A percentile compares a stretch with the other conserved stretches of the same genome.
Evolutionary conservation across 306 rosid genomes (phyloP).

Genomic region (Vigna angularis): DNA sequence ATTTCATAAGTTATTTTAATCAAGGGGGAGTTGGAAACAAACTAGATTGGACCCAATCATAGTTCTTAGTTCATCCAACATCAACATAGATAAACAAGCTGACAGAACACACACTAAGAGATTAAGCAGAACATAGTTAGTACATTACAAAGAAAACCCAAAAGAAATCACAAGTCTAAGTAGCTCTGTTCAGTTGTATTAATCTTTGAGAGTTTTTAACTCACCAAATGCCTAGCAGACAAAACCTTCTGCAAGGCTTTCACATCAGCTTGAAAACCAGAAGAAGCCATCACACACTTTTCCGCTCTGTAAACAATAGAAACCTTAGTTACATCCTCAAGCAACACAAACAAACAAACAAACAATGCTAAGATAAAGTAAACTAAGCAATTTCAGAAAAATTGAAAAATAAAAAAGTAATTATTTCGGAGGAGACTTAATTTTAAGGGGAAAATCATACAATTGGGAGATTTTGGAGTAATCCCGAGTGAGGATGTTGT

Average conservation of each 20-base stretch:
- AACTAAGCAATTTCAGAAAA: not conserved
- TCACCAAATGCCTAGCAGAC: slow-evolving; percentile 87
- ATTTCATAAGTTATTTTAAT: not conserved
- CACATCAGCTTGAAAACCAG: slow-evolving; percentile 99
- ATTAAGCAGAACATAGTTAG: slow-evolving; percentile 3
- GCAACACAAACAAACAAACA: slow-evolving; percentile 4
- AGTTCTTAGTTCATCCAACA: not conserved
- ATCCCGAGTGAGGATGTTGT: slow-evolving; percentile 92
- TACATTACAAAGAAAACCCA: not conserved
- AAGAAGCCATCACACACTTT: slow-evolving; percentile 80
- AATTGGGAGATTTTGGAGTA: slow-evolving; percentile 85
- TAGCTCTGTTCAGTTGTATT: not conserved
- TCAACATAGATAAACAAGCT: not conserved
- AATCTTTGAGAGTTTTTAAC: slow-evolving; percentile 40
- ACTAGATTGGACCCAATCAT: not conserved
- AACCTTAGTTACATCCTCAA: slow-evolving; percentile 1
- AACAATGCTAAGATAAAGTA: not conserved
- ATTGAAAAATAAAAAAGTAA: not conserved
- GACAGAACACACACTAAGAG: slow-evolving; percentile 1
- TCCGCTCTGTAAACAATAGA: slow-evolving; percentile 68
- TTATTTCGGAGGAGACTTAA: too few species aligned
- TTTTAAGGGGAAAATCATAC: slow-evolving; percentile 42
- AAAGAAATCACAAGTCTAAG: not conserved
- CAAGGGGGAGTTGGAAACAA: slow-evolving; percentile 5
- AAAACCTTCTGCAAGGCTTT: slow-evolving; percentile 87